phyloP scores from a whole-genome alignment of 1,284 basidiomycete species.

The Vanrija sp. region DNA sequence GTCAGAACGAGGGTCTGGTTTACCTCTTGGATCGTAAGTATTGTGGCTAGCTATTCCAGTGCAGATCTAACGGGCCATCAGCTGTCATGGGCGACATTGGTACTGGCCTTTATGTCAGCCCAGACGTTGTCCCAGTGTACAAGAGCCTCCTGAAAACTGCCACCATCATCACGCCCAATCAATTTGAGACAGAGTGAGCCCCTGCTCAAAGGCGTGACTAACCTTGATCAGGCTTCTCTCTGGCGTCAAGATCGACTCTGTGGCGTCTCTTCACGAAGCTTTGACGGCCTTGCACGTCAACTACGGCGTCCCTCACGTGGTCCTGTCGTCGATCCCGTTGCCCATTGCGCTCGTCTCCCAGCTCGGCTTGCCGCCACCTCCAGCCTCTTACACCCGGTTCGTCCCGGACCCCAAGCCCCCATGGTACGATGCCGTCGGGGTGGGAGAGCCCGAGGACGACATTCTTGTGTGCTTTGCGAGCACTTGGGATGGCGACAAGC shows the following conservation, averaged over 20 bases:
- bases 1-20: conserved; percentile 53
- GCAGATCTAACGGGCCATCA: conserved; percentile 30
- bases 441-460: conserved; percentile 37
- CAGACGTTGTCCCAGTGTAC: conserved; percentile 86
- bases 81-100: conserved; percentile 88
- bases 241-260: conserved; percentile 61
- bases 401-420: conserved; percentile 27
- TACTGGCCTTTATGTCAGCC: conserved; percentile 73
- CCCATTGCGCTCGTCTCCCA: conserved; percentile 32
- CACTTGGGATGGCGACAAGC: conserved; percentile 32
- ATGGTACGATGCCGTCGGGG: conserved; percentile 35
- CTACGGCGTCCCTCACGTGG: conserved; percentile 75
- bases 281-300: conserved; percentile 68
- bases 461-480: conserved; percentile 68
- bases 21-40: conserved; percentile 86
- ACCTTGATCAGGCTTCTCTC: conserved; percentile 64
- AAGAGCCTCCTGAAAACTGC: conserved; percentile 69
- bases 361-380: conserved; percentile 38
- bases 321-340: conserved; percentile 77
- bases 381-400: conserved; percentile 33
- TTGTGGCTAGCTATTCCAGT: background rate
- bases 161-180: conserved; percentile 93
- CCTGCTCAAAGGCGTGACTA: background rate
- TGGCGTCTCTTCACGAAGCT: conserved; percentile 64
- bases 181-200: conserved; percentile 91